Conservation (phyloP, 495 filamentous ascomycete genomes). For the Evernia prunastri region DNA sequence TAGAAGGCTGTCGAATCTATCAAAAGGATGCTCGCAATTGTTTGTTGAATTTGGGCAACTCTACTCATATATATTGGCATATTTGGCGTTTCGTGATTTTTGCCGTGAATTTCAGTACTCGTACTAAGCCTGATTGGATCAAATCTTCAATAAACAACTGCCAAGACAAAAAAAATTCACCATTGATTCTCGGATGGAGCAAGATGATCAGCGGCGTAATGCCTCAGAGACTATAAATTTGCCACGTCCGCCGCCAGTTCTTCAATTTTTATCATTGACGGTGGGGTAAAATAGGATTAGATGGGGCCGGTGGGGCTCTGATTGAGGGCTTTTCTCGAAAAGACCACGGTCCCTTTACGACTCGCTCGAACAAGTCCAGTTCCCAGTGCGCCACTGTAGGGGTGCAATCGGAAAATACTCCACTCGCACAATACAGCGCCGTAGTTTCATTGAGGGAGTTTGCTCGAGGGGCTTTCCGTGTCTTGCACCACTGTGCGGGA, state of each 20-base stretch:
- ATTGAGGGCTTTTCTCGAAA: background rate
- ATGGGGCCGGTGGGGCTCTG: background rate
- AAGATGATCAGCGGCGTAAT: background rate
- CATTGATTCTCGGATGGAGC: background rate
- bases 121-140: slow-evolving; percentile 14
- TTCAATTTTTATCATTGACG: background rate
- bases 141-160: slow-evolving; percentile 19
- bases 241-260: background rate
- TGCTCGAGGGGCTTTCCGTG: background rate
- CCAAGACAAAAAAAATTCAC: slow-evolving; percentile 7
- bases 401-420: background rate
- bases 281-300: background rate
- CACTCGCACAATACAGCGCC: background rate
- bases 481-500: background rate
- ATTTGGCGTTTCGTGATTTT: slow-evolving; percentile 5
- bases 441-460: background rate
- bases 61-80: background rate
- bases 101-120: slow-evolving; percentile 9
- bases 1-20: background rate
- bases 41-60: background rate
- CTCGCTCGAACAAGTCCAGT: background rate
- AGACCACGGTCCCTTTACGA: background rate
- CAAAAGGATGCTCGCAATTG: background rate
- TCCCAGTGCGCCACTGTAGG: background rate
- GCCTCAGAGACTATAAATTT: background rate